Evolutionary conservation across 768 basidiomycete genomes (phyloP).

Genomic region (Lactarius tabidus): DNA sequence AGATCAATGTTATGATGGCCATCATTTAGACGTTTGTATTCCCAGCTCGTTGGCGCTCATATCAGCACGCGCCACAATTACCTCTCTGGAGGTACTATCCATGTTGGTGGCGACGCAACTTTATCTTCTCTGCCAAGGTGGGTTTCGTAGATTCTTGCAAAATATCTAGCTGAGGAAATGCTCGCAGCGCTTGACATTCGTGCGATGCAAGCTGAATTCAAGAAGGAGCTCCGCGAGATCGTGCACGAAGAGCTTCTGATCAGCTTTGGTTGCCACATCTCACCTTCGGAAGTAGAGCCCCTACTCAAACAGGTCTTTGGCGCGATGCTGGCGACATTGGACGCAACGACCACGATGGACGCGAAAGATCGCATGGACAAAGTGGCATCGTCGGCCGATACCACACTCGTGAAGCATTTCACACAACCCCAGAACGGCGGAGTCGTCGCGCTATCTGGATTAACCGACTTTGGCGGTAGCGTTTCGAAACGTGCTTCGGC

Average conservation of each 20-base stretch:
- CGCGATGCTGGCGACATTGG: constrained; percentile 50
- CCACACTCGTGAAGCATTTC: constrained; percentile 61
- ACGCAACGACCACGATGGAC: constrained; percentile 71
- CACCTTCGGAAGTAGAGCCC: constrained; percentile 31
- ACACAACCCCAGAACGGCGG: constrained; percentile 20
- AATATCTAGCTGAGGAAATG: not conserved
- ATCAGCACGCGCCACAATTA: constrained; percentile 75
- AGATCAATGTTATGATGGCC: not conserved
- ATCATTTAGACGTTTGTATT: constrained; percentile 20
- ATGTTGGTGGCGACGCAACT: constrained; percentile 71
- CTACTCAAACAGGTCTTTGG: constrained; percentile 39
- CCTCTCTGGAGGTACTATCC: constrained; percentile 72
- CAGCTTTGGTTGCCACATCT: constrained; percentile 41
- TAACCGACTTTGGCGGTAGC: constrained; percentile 50
- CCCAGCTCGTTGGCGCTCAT: constrained; percentile 76
- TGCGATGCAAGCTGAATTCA: constrained; percentile 65
- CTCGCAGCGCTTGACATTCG: constrained; percentile 66
- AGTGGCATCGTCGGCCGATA: constrained; percentile 59
- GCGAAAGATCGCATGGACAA: constrained; percentile 62
- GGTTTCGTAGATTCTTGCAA: not conserved
- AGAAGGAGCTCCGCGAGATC: constrained; percentile 45
- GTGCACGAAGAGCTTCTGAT: constrained; percentile 46
- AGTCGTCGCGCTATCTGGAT: constrained; percentile 31
- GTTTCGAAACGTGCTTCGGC: constrained; percentile 46
- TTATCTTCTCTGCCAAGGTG: constrained; percentile 65